Base-by-base conservation (phyloP, 768 basidiomycete genomes). In the Podaxis sp. region DNA sequence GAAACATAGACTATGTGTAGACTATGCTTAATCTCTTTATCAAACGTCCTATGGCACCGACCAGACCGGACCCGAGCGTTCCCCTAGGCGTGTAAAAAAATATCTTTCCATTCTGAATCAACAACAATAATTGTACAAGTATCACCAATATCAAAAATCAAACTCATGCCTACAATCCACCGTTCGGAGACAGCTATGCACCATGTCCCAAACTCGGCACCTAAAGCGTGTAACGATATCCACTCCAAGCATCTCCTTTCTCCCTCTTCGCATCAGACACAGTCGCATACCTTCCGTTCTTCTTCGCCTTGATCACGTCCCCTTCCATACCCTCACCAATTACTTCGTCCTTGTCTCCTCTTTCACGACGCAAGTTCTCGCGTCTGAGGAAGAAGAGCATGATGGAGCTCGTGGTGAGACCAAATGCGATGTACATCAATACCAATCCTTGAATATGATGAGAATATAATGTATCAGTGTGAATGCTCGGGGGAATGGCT, bases 231-330 rank as follows among this genome's bases (percentile, higher is more conserved):
- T 91, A 92, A 67, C 86, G 77, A 71, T 91, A 92, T 24, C 90
- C 89, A 67, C 87, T 89, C 89, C 88, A 90, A 51, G 75, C 73
- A 72, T 91, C 89, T 1, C 89, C 89, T 75, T 88, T 90, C 66
- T 85, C 87, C 60, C 77, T 72, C 75, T 86, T 88, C 48, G 88
- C 89, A 1, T 89, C 88, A 20, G 77, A 86, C 8, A 88, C 75
- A 26, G 80, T 87, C 10, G 73, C 79, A 68, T 79, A 89, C 46
- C 78, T 76, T 15, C 87, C 87, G 60, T 89, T 89, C 72, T 75
- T 80, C 65, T 80, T 79, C 48, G 76, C 72, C 41, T 66, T 69
- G 1, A 70, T 67, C 50, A 62, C 76, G 59, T 58, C 69, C 64
- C 59, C 76, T 62, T 68, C 76, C 52, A 69, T 70, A 36, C 76